A percentile compares a stretch with the other conserved stretches of the same genome.
Conservation (phyloP, 2,329 filamentous ascomycete genomes). For the Alternaria solani region DNA sequence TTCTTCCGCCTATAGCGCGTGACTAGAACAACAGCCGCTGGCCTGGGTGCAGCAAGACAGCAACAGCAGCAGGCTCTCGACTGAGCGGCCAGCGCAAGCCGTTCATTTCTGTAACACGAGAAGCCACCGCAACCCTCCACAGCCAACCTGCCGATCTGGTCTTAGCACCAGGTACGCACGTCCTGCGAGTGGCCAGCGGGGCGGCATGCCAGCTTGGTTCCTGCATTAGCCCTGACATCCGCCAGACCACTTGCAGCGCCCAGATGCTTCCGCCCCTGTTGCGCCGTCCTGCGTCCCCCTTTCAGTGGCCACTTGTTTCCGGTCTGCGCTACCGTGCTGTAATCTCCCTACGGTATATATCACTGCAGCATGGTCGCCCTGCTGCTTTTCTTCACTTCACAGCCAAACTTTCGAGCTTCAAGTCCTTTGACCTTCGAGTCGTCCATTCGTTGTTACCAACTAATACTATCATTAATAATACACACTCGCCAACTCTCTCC, state of each 20-base stretch:
- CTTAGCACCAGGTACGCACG: constrained; percentile 38
- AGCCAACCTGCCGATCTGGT: constrained; percentile 38
- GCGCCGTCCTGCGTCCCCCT: constrained; percentile 37
- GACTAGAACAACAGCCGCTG: constrained; percentile 34
- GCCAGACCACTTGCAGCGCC: constrained; percentile 41
- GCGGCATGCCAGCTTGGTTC: constrained; percentile 43
- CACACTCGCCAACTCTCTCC: constrained; percentile 25
- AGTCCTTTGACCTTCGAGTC: constrained; percentile 52
- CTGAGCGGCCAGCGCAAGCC: constrained; percentile 30
- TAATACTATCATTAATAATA: constrained; percentile 53
- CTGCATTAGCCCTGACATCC: constrained; percentile 47
- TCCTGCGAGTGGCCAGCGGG: constrained; percentile 35
- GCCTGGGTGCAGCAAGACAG: constrained; percentile 21
- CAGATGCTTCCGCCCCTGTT: constrained; percentile 37
- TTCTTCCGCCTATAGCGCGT: constrained; percentile 21
- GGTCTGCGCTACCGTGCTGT: constrained; percentile 46
- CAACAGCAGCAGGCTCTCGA: constrained; percentile 33
- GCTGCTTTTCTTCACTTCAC: constrained; percentile 44
- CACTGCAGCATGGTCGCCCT: constrained; percentile 27
- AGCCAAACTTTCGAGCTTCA: constrained; percentile 49
- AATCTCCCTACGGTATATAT: constrained; percentile 53
- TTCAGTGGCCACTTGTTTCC: constrained; percentile 45
- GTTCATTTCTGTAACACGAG: constrained; percentile 48
- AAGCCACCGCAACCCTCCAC: constrained; percentile 35
- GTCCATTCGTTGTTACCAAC: constrained; percentile 54